Conservation (phyloP, 805 yeast genomes). For the Candida andamanensis region DNA sequence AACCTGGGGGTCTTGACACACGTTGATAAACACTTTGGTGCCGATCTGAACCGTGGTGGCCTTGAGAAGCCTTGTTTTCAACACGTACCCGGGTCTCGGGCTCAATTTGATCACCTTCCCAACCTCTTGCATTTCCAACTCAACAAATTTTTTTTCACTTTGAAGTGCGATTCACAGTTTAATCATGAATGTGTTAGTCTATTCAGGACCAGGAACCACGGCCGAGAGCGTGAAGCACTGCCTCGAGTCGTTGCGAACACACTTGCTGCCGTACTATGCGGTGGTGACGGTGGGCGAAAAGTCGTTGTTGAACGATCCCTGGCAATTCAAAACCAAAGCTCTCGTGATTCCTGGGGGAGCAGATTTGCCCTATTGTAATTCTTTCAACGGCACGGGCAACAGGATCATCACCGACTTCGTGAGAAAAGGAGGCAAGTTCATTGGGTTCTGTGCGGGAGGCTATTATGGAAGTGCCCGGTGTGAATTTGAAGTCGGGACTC, state of each 20-base stretch:
- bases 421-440: slow-evolving; percentile 69
- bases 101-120: slow-evolving; percentile 19
- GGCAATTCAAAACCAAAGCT: slow-evolving; percentile 75
- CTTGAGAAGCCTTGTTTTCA: slow-evolving; percentile 52
- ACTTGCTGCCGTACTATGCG: slow-evolving; percentile 84
- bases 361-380: slow-evolving; percentile 77
- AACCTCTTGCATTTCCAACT: slow-evolving; percentile 13
- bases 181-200: slow-evolving; percentile 34
- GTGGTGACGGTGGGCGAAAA: slow-evolving; percentile 65
- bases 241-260: slow-evolving; percentile 64
- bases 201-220: slow-evolving; percentile 72
- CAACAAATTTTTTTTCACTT: too few relatives aligned
- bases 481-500: slow-evolving; percentile 79
- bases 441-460: slow-evolving; percentile 96
- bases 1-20: slow-evolving; percentile 61
- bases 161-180: too few relatives aligned
- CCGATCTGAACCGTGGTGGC: slow-evolving; percentile 17
- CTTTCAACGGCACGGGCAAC: slow-evolving; percentile 68
- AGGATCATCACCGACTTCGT: slow-evolving; percentile 57
- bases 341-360: slow-evolving; percentile 96
- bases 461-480: slow-evolving; percentile 71
- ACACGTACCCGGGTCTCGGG: slow-evolving; percentile 70
- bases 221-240: slow-evolving; percentile 82
- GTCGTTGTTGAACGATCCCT: slow-evolving; percentile 73
- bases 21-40: slow-evolving; percentile 72